These are phyloP conservation scores for Penicillium freii DNA, from an alignment of 2,329 filamentous ascomycete species.

Conservation along the genomic window DNA sequence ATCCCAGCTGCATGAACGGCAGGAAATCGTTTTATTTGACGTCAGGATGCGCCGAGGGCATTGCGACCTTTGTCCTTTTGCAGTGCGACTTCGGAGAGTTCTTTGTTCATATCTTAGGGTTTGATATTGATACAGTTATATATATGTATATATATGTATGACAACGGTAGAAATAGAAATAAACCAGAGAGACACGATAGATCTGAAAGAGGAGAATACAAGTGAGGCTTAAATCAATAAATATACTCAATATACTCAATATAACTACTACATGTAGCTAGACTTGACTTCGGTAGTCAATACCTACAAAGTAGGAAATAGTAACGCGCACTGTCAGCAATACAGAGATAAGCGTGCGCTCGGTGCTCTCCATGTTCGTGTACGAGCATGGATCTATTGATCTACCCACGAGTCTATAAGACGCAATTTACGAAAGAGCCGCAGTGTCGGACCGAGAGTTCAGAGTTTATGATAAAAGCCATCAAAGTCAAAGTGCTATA, in stretches of 20 bases:
- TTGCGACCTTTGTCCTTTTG: slow-evolving; percentile 11
- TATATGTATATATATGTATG: not conserved
- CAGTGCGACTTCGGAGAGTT: not conserved
- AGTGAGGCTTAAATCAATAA: not conserved
- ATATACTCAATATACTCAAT: not conserved
- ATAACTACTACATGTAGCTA: not conserved
- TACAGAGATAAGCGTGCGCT: slow-evolving; percentile 5
- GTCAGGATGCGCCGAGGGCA: slow-evolving; percentile 16
- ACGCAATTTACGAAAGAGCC: not conserved
- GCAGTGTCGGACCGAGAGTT: not conserved
- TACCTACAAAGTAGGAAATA: not conserved
- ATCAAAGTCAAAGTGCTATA: not conserved
- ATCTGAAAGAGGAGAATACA: not conserved
- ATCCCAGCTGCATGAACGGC: slow-evolving; percentile 23
- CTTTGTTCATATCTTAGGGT: not conserved
- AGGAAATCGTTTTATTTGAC: slow-evolving; percentile 14
- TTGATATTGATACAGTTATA: not conserved
- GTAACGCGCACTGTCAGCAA: slow-evolving; percentile 17
- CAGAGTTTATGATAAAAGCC: not conserved
- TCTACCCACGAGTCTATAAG: not conserved
- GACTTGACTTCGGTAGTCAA: not conserved
- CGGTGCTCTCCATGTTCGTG: not conserved
- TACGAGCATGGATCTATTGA: not conserved
- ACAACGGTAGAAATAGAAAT: too few relatives aligned
- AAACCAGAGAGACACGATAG: not conserved